Evolutionary conservation across 495 filamentous ascomycete genomes (phyloP).

Genomic region (Podospora comata): DNA sequence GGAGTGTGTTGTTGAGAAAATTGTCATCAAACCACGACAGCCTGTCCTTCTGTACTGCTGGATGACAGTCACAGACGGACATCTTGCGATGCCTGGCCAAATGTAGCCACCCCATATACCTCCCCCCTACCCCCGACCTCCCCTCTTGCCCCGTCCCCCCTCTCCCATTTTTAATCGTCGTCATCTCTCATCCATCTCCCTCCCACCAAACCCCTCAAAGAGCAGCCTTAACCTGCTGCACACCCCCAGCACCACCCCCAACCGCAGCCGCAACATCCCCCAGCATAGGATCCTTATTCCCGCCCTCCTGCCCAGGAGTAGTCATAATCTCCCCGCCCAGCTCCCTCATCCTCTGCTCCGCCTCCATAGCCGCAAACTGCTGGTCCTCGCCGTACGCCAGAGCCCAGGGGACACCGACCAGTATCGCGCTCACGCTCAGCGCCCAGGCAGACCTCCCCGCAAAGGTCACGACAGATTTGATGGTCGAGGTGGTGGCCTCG

Average conservation of each 20-base stretch:
- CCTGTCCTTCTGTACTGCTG: too few relatives aligned
- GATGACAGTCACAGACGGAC: too few relatives aligned
- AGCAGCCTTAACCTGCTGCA: constrained; percentile 16
- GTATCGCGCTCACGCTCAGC: constrained; percentile 77
- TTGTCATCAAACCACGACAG: neutral
- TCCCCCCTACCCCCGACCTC: neutral
- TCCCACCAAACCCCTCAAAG: constrained; percentile 4
- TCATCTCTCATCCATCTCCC: neutral
- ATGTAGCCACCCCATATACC: too few relatives aligned
- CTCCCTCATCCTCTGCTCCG: constrained; percentile 89
- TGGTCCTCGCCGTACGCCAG: constrained; percentile 93
- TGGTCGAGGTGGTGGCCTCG: constrained; percentile 49
- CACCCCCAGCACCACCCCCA: constrained; percentile 8
- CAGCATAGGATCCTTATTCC: constrained; percentile 7
- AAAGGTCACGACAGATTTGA: constrained; percentile 61
- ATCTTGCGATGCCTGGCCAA: too few relatives aligned
- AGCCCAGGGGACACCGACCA: constrained; percentile 89
- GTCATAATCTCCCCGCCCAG: constrained; percentile 54
- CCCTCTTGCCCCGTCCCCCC: too few relatives aligned
- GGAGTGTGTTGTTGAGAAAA: neutral
- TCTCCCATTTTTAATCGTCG: neutral
- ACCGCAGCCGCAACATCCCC: constrained; percentile 7
- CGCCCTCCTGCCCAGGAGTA: constrained; percentile 9
- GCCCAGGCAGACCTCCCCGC: constrained; percentile 84
- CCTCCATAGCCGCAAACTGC: constrained; percentile 92